phyloP scores from a whole-genome alignment of 2,329 filamentous ascomycete genomes.

The Colletotrichum musae region DNA sequence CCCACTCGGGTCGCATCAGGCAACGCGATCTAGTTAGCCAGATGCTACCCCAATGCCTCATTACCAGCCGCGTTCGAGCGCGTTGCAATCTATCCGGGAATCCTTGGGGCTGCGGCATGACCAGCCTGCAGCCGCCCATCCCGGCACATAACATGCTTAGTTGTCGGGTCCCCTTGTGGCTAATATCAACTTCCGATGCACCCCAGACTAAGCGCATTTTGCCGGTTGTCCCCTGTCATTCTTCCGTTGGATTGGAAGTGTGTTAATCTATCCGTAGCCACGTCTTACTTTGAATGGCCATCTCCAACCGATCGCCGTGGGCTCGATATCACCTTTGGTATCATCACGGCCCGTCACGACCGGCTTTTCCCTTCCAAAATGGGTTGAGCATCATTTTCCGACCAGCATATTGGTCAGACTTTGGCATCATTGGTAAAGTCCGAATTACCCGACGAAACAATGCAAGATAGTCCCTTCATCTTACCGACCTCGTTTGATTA shows the following conservation, averaged over 20 bases:
- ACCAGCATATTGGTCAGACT: background rate
- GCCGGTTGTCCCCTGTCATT: background rate
- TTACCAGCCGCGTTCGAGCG: constrained; percentile 1
- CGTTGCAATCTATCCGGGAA: constrained; percentile 30
- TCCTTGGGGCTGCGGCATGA: background rate
- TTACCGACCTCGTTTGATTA: background rate
- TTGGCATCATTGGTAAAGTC: background rate
- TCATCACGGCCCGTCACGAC: constrained; percentile 2
- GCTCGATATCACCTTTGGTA: background rate
- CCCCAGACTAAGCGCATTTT: constrained; percentile 10
- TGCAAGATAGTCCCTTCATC: background rate
- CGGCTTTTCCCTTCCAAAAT: constrained; percentile 1
- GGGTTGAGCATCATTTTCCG: too few species aligned
- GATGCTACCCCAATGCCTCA: constrained; percentile 17
- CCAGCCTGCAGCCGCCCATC: background rate
- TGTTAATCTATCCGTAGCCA: background rate
- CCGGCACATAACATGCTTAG: background rate
- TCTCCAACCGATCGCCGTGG: background rate
- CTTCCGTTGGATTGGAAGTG: constrained; percentile 1
- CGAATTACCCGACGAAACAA: constrained; percentile 14
- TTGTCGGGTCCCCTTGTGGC: constrained; percentile 1
- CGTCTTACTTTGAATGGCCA: background rate
- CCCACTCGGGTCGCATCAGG: background rate
- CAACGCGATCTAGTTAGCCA: background rate
- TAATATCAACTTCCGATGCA: constrained; percentile 7